Evolutionary conservation across 2,329 filamentous ascomycete species (phyloP).

Genomic region (Aspergillus piperis): DNA sequence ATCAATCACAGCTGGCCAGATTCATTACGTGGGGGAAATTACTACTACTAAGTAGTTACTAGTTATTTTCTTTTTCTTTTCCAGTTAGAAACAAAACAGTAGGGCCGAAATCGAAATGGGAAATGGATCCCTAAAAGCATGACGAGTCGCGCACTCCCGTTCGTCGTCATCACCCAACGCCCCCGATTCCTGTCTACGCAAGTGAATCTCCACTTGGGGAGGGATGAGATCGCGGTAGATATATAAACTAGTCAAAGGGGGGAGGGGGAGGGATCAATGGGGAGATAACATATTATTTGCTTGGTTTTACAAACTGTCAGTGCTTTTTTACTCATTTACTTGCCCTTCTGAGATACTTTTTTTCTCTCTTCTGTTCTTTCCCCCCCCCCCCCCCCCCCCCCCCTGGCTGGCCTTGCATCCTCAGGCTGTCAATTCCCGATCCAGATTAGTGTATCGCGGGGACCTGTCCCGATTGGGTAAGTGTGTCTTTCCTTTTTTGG

Average conservation of each 20-base stretch:
- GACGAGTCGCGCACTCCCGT: constrained; percentile 5
- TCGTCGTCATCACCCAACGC: constrained; percentile 13
- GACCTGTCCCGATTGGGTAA: constrained; percentile 23
- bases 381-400: neutral
- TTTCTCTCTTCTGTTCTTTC: neutral
- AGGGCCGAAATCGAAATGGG: no score
- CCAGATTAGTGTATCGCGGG: constrained; percentile 25
- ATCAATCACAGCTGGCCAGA: neutral
- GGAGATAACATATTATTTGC: no score
- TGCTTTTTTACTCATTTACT: neutral
- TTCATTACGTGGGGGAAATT: neutral
- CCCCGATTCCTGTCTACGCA: constrained; percentile 7
- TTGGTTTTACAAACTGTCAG: neutral
- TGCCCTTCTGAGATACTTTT: neutral
- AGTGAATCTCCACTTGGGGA: constrained; percentile 4
- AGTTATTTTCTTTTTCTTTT: no score
- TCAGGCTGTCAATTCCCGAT: constrained; percentile 19
- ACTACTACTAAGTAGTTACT: no score
- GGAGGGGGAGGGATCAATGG: neutral
- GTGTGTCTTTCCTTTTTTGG: constrained; percentile 27
- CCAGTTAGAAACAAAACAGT: no score
- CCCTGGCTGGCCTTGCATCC: constrained; percentile 9
- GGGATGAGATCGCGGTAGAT: neutral
- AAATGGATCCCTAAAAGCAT: constrained; percentile 1
- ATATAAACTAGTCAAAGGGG: neutral